Conservation (phyloP, 208 protist genomes). For the Vickermania ingenoplastis region DNA sequence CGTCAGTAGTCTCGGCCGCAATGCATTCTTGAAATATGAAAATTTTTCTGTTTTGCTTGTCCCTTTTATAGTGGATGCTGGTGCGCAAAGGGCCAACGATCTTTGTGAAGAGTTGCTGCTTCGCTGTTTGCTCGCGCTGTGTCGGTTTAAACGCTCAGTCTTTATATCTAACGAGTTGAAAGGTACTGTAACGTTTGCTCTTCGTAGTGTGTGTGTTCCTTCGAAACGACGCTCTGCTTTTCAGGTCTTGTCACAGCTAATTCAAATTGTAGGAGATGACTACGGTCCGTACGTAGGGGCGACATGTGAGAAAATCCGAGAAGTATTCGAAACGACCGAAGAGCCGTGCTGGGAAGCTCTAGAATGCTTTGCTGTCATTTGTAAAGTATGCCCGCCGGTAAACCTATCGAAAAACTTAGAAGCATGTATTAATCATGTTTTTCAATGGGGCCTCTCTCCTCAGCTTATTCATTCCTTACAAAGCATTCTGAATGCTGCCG, state of each 20-base stretch:
- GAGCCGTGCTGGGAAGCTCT: slow-evolving; percentile 74
- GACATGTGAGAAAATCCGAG: slow-evolving; percentile 35
- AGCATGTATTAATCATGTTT: slow-evolving; percentile 64
- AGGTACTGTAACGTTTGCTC: slow-evolving; percentile 58
- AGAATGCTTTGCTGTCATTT: slow-evolving; percentile 40
- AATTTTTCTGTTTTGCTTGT: slow-evolving; percentile 64
- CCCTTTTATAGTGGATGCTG: slow-evolving; percentile 51
- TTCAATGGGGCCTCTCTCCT: slow-evolving; percentile 73
- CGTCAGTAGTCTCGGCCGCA: slow-evolving; percentile 47
- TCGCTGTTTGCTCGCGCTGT: slow-evolving; percentile 62
- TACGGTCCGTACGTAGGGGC: slow-evolving; percentile 63
- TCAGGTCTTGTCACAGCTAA: slow-evolving; percentile 72
- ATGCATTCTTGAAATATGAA: slow-evolving; percentile 44
- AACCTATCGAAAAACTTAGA: slow-evolving; percentile 73
- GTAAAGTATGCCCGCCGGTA: slow-evolving; percentile 35
- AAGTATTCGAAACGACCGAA: slow-evolving; percentile 37
- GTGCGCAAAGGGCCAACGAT: slow-evolving; percentile 15
- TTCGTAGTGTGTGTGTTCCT: slow-evolving; percentile 43
- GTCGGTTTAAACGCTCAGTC: slow-evolving; percentile 51
- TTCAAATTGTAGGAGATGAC: slow-evolving; percentile 45
- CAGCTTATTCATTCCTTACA: slow-evolving; percentile 78
- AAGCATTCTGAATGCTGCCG: slow-evolving; percentile 59
- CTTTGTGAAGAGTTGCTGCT: slow-evolving; percentile 46
- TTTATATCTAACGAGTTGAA: slow-evolving; percentile 72
- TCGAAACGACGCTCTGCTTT: slow-evolving; percentile 50